These are phyloP conservation scores for Micractinium sp. DNA, from an alignment of 139 green algal species.

Conservation along the genomic window DNA sequence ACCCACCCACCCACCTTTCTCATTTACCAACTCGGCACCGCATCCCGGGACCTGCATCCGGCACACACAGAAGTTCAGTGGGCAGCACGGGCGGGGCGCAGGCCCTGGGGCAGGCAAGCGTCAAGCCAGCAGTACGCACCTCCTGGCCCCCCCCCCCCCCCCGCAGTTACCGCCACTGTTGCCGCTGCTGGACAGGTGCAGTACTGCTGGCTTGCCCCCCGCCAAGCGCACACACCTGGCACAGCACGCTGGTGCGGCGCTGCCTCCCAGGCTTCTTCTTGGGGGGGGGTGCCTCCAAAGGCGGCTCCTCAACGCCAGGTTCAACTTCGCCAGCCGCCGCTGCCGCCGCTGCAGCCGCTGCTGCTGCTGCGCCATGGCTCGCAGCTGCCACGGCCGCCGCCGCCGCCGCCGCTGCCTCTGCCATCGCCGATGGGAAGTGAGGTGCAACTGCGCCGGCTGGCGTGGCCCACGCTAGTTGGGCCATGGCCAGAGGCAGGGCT, in stretches of 20 bases:
- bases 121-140: not conserved
- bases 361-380: not conserved
- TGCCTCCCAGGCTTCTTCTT: slow-evolving; percentile 31
- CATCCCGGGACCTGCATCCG: slow-evolving; percentile 76
- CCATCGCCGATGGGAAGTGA: not conserved
- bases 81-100: no score
- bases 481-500: not conserved
- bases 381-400: no score
- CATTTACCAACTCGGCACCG: slow-evolving; percentile 56
- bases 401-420: not conserved
- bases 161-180: not conserved
- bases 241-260: slow-evolving; percentile 27
- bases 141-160: not conserved
- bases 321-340: no score
- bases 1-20: not conserved
- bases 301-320: no score
- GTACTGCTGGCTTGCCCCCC: not conserved
- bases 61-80: no score
- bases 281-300: not conserved
- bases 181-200: not conserved
- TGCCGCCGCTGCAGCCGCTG: not conserved
- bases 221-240: slow-evolving; percentile 6
- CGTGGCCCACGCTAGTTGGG: not conserved
- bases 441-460: not conserved
- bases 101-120: not conserved